Percentiles rank a stretch among this genome's conserved stretches.
Conservation (phyloP, 2,329 filamentous ascomycete genomes). For the Aurifilum marmelostoma region DNA sequence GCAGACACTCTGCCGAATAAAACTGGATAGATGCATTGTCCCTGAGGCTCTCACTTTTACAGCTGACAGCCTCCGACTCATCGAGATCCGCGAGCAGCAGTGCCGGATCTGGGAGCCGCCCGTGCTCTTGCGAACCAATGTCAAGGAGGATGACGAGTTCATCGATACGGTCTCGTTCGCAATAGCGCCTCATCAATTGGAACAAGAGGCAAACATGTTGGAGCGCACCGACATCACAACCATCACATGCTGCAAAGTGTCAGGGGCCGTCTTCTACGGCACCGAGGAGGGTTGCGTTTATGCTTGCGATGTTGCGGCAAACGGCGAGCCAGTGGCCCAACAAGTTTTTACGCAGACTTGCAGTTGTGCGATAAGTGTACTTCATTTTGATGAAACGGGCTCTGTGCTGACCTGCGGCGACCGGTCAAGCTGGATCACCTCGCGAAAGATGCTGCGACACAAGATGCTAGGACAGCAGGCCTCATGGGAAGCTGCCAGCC, state of each 20-base stretch:
- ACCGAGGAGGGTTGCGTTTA: conserved; percentile 33
- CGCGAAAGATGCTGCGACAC: conserved; percentile 21
- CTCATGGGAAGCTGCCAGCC: not conserved
- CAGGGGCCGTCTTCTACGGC: conserved; percentile 29
- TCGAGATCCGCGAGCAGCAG: conserved; percentile 33
- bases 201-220: conserved; percentile 7
- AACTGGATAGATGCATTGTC: conserved; percentile 18
- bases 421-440: conserved; percentile 21
- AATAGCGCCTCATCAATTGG: conserved; percentile 21
- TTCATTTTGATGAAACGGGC: conserved; percentile 31
- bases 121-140: conserved; percentile 31
- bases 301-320: conserved; percentile 27
- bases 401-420: conserved; percentile 30
- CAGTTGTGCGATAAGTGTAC: conserved; percentile 11
- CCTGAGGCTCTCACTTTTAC: conserved; percentile 31
- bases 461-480: not conserved
- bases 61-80: conserved; percentile 29
- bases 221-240: conserved; percentile 27
- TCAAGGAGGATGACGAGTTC: conserved; percentile 25
- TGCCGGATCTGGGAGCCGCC: conserved; percentile 35
- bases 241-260: conserved; percentile 24
- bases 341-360: conserved; percentile 29
- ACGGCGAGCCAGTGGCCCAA: conserved; percentile 23
- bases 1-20: conserved; percentile 29
- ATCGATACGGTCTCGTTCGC: conserved; percentile 28